Conservation (phyloP, 495 filamentous ascomycete species). For the Penicillium parvum region DNA sequence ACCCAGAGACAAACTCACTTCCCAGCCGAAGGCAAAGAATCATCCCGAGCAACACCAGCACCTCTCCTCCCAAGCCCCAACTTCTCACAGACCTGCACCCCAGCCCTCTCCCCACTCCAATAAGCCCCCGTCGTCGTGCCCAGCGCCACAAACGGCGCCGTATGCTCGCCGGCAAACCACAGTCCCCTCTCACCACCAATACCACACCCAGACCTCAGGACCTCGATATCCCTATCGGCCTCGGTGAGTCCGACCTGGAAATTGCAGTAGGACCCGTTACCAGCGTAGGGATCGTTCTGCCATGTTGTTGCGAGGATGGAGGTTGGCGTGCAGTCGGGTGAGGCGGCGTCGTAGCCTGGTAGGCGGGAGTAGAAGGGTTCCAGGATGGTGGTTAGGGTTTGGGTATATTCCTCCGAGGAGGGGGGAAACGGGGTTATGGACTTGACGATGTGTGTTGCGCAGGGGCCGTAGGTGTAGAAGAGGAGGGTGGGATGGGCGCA, state of each 20-base stretch:
- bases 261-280: conserved; percentile 86
- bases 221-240: conserved; percentile 66
- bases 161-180: conserved; percentile 96
- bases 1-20: background rate
- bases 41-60: conserved; percentile 26
- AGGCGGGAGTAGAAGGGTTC: conserved; percentile 67
- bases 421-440: conserved; percentile 27
- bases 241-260: conserved; percentile 74
- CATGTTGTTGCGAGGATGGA: conserved; percentile 70
- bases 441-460: conserved; percentile 48
- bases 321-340: conserved; percentile 57
- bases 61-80: conserved; percentile 30
- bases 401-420: conserved; percentile 25
- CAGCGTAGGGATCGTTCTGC: conserved; percentile 77
- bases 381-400: conserved; percentile 43
- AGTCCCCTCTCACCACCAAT: conserved; percentile 59
- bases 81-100: conserved; percentile 51
- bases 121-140: conserved; percentile 88
- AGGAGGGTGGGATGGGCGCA: conserved; percentile 79
- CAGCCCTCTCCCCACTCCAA: conserved; percentile 85
- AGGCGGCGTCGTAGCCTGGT: conserved; percentile 53
- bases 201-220: conserved; percentile 58
- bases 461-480: conserved; percentile 81
- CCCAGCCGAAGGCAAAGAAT: conserved; percentile 32
- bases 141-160: conserved; percentile 80